Evolutionary conservation across 208 protist species (phyloP), one percentile per base, ranked within the genome.

Genomic region (Plasmodiophora brassicae): DNA sequence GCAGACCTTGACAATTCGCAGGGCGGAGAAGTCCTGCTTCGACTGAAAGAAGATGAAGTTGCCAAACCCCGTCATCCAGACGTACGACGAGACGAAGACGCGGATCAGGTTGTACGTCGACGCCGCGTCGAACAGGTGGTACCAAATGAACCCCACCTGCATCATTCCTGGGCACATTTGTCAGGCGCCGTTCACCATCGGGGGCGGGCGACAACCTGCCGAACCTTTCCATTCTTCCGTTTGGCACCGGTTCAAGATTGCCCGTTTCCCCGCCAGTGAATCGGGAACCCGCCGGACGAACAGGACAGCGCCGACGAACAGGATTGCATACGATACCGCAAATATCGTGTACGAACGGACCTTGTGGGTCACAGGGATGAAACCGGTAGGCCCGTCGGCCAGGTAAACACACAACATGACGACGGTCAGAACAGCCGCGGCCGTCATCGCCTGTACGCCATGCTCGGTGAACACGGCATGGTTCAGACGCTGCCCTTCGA

Each of bases 31-130:
- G 85, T 96, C 93, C 44, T 94, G 89, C 45, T 88, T 90, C 32
- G 90, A 86, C 78, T 94, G 95, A 89, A 96, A 97, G 88, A 94
- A 97, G 5, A 89, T 91, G 90, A 96, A 96, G 88, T 95, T 95
- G 25, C 94, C 95, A 85, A 96, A 96, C 1, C 95, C 95, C 1
- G 95, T 96, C 91, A 97, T 93, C 91, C 94, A 97, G 0, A 97
- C 91, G 90, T 97, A 97, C 1, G 91, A 71, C 0, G 94, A 93
- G 85, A 97, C 94, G 90, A 94, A 96, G 38, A 97, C 85, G 41
- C 95, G 94, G 87, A 97, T 94, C 35, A 92, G 43, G 87, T 94
- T 93, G 91, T 96, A 96, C 20, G 87, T 71, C 0, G 5, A 5
- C 20, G 44, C 25, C 0, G 89, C 89, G 20, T 71, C 89, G 71